Evolutionary conservation across 345 rosid species (phyloP).

Genomic region (Dimocarpus longan): DNA sequence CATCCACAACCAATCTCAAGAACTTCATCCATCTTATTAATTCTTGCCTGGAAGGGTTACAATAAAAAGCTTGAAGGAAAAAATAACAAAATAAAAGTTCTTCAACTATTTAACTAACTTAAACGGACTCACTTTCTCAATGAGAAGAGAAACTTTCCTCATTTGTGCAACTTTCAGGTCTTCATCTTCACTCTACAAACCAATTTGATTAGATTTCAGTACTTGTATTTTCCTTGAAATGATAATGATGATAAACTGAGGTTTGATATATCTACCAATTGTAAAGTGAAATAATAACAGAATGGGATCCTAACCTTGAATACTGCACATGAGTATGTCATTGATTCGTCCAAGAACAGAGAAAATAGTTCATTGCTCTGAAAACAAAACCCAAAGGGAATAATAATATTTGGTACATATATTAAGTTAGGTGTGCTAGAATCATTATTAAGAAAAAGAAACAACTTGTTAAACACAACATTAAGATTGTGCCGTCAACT

Average conservation of each 20-base stretch:
- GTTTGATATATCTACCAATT: background rate
- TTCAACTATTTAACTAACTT: background rate
- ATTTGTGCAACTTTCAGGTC: slow-evolving; percentile 73
- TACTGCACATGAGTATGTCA: slow-evolving; percentile 85
- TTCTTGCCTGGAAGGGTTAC: slow-evolving; percentile 48
- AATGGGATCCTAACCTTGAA: slow-evolving; percentile 57
- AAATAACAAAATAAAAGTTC: background rate
- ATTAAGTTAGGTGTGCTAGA: background rate
- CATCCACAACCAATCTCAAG: slow-evolving; percentile 94
- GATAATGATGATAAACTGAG: background rate
- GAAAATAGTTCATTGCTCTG: slow-evolving; percentile 88
- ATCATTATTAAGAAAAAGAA: background rate
- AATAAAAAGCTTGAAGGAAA: background rate
- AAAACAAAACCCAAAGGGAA: slow-evolving; percentile 5
- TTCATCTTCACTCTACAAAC: slow-evolving; percentile 58
- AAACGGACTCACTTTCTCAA: slow-evolving; percentile 57
- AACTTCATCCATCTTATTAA: slow-evolving; percentile 60
- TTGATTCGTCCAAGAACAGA: slow-evolving; percentile 80
- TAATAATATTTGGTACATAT: background rate
- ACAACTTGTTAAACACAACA: background rate
- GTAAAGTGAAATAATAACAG: background rate
- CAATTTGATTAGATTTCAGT: background rate
- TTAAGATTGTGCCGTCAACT: background rate
- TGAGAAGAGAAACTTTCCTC: slow-evolving; percentile 69
- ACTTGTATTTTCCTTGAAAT: background rate